Conservation (phyloP, 495 filamentous ascomycete species). For the Lichina pygmaea region DNA sequence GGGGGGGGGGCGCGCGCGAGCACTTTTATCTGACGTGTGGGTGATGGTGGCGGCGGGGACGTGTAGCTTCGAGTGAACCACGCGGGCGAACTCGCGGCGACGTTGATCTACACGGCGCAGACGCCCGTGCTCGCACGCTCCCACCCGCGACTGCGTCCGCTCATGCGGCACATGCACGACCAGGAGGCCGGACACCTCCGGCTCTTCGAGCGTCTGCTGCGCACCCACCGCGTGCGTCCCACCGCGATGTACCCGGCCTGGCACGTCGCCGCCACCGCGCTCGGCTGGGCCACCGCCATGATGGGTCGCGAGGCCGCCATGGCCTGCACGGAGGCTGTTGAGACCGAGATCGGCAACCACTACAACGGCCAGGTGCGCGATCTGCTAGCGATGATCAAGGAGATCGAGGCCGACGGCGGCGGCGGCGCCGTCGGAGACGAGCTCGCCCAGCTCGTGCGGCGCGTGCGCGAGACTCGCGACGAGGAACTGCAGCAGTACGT, state of each 20-base stretch:
- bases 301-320: constrained; percentile 87
- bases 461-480: constrained; percentile 64
- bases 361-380: constrained; percentile 79
- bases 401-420: constrained; percentile 27
- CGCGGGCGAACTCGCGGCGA: constrained; percentile 69
- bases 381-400: constrained; percentile 52
- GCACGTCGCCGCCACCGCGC: constrained; percentile 52
- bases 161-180: constrained; percentile 97
- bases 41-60: neutral
- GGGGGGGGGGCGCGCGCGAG: too few species aligned
- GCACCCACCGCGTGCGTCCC: constrained; percentile 72
- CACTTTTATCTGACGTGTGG: neutral
- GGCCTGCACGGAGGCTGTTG: constrained; percentile 95
- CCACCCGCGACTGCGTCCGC: constrained; percentile 60
- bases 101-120: constrained; percentile 62
- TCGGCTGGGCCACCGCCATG: constrained; percentile 76
- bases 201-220: constrained; percentile 63
- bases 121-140: constrained; percentile 37
- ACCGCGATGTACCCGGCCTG: constrained; percentile 87
- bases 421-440: constrained; percentile 50
- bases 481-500: constrained; percentile 69
- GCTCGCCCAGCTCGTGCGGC: constrained; percentile 40
- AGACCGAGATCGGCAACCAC: constrained; percentile 90
- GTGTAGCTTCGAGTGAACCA: constrained; percentile 55
- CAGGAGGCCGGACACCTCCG: constrained; percentile 72